phyloP scores from a whole-genome alignment of 164 flowering plant species.

The Amborella trichopoda region DNA sequence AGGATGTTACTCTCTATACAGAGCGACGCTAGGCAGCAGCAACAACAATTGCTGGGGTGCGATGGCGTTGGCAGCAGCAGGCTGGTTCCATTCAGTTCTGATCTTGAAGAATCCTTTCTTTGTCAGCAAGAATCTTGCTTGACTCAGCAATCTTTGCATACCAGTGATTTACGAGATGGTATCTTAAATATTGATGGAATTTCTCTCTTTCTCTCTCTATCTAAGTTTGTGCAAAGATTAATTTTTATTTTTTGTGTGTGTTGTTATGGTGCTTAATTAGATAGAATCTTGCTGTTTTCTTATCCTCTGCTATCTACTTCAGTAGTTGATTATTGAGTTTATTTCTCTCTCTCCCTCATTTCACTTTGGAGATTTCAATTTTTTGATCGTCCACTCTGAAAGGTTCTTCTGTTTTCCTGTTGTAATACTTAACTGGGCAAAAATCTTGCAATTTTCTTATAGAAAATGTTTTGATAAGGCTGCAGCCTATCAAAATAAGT shows the following conservation, averaged over 20 bases:
- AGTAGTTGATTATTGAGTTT: not conserved
- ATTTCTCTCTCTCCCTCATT: not conserved
- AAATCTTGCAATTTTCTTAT: too few relatives aligned
- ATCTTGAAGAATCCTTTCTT: slow-evolving; percentile 16
- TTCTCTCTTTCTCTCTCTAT: not conserved
- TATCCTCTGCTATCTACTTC: not conserved
- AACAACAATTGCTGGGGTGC: slow-evolving; percentile 14
- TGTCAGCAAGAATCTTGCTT: slow-evolving; percentile 11
- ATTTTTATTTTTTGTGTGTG: not conserved
- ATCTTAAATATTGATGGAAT: not conserved
- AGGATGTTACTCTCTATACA: slow-evolving; percentile 37
- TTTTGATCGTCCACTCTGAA: too few relatives aligned
- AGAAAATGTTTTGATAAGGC: too few relatives aligned
- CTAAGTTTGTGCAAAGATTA: not conserved
- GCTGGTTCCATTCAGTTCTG: slow-evolving; percentile 18
- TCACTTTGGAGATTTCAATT: too few relatives aligned
- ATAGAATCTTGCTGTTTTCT: not conserved
- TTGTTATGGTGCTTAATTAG: too few relatives aligned
- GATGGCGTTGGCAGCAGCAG: slow-evolving; percentile 7
- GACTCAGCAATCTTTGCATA: slow-evolving; percentile 12
- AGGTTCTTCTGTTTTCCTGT: too few relatives aligned
- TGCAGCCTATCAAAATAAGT: too few relatives aligned
- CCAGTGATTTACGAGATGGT: slow-evolving; percentile 12
- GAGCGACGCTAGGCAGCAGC: slow-evolving; percentile 30
- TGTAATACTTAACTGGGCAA: too few relatives aligned